Percentiles rank a stretch among this genome's conserved stretches.
These are phyloP conservation scores for Tilletia indica DNA, from an alignment of 1,284 basidiomycete genomes.

Conservation along the genomic window DNA sequence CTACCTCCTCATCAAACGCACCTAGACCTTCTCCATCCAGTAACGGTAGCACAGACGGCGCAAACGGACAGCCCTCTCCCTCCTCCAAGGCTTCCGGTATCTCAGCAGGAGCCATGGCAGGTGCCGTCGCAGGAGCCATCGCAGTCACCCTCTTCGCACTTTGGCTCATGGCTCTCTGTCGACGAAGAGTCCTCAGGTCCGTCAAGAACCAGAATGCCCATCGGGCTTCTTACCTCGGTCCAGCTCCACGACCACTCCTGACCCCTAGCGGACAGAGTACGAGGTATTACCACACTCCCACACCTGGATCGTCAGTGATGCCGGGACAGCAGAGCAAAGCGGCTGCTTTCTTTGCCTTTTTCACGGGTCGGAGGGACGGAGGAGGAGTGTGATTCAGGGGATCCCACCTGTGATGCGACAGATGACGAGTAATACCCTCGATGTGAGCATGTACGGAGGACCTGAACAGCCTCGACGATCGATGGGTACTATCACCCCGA, in stretches of 20 bases:
- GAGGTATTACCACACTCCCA: conserved; percentile 13
- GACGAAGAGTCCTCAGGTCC: neutral
- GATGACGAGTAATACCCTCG: neutral
- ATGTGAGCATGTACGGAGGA: neutral
- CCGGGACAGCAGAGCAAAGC: neutral
- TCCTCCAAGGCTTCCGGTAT: neutral
- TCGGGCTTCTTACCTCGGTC: conserved; percentile 9
- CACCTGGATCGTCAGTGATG: neutral
- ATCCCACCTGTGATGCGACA: conserved; percentile 12
- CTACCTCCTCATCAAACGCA: neutral
- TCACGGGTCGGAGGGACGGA: neutral
- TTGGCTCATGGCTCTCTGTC: neutral
- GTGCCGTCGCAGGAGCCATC: conserved; percentile 14
- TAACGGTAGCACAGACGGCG: neutral
- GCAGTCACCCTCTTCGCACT: neutral
- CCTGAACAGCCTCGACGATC: neutral
- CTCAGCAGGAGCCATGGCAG: conserved; percentile 8
- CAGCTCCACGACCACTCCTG: conserved; percentile 1
- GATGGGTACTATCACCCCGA: conserved; percentile 3
- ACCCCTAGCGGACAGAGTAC: neutral
- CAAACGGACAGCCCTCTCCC: neutral
- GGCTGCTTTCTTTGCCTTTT: neutral
- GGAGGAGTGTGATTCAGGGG: neutral
- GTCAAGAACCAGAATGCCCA: conserved; percentile 8
- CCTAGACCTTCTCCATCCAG: neutral